Conservation (phyloP, 164 flowering plant species). For the Stephania japonica region DNA sequence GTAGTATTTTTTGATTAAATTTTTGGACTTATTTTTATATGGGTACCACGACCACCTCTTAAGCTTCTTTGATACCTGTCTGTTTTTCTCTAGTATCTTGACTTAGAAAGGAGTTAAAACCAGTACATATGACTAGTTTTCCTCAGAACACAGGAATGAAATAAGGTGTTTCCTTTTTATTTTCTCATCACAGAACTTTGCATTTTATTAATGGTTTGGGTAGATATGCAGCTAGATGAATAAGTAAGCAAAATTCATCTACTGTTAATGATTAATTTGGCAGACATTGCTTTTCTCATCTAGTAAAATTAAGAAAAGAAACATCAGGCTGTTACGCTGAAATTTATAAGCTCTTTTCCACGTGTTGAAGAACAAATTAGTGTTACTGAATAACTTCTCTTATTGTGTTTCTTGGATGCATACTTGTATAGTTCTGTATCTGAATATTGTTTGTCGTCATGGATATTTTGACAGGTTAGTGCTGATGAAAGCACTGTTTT, state of each 20-base stretch:
- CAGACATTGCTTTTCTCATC: neutral
- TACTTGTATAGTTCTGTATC: neutral
- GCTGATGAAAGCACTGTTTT: constrained; percentile 68
- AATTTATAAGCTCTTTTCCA: neutral
- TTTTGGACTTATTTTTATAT: neutral
- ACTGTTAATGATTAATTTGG: neutral
- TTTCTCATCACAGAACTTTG: too few species aligned
- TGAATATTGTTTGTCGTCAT: neutral
- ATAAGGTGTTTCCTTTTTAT: too few species aligned
- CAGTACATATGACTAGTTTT: too few species aligned
- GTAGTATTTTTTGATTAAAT: neutral
- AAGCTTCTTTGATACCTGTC: neutral
- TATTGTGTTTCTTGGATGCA: too few species aligned
- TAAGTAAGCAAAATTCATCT: too few species aligned
- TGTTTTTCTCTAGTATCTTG: neutral
- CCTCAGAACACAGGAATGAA: too few species aligned
- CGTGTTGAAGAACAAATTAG: neutral
- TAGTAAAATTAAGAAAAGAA: neutral
- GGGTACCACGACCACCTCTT: neutral
- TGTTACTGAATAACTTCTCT: too few species aligned
- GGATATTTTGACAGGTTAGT: constrained; percentile 53
- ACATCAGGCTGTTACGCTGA: neutral
- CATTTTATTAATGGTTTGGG: too few species aligned
- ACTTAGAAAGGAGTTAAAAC: too few species aligned
- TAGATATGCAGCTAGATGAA: neutral